These are phyloP conservation scores for Neurospora sp. DNA, from an alignment of 495 filamentous ascomycete genomes.

Conservation along the genomic window DNA sequence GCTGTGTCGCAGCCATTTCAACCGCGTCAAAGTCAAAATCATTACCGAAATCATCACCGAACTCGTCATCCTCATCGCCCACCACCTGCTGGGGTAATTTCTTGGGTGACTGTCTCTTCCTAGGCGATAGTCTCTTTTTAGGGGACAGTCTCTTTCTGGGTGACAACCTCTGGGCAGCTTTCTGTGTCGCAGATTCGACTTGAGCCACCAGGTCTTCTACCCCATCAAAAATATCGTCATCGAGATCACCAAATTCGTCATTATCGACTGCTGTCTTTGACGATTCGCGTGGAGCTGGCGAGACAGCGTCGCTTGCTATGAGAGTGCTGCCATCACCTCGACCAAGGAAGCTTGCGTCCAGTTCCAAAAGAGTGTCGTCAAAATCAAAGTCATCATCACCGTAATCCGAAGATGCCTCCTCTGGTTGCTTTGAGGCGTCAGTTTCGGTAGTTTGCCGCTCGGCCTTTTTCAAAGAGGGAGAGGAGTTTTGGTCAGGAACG, in stretches of 20 bases:
- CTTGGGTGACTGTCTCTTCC: background rate
- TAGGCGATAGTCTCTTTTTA: background rate
- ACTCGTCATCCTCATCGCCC: conserved; percentile 15
- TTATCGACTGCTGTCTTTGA: conserved; percentile 2
- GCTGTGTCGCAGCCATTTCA: conserved; percentile 49
- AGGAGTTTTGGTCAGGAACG: background rate
- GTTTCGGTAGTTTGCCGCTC: background rate
- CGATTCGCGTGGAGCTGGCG: background rate
- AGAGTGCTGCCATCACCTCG: conserved; percentile 41
- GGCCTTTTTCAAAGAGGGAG: background rate
- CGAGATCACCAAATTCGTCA: conserved; percentile 47
- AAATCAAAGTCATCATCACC: conserved; percentile 38
- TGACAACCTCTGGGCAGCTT: background rate
- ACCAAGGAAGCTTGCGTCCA: conserved; percentile 35
- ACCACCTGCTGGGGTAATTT: background rate
- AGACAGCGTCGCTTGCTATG: conserved; percentile 34
- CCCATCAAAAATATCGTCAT: conserved; percentile 51
- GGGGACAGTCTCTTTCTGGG: background rate
- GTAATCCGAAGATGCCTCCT: conserved; percentile 34
- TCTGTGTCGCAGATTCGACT: conserved; percentile 21
- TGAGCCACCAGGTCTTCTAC: conserved; percentile 49
- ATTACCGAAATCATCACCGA: conserved; percentile 56
- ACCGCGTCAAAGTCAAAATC: conserved; percentile 60
- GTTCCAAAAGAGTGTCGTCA: conserved; percentile 42
- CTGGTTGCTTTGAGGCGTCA: background rate